Conservation (phyloP, 306 rosid species). For the Castanopsis chinensis region DNA sequence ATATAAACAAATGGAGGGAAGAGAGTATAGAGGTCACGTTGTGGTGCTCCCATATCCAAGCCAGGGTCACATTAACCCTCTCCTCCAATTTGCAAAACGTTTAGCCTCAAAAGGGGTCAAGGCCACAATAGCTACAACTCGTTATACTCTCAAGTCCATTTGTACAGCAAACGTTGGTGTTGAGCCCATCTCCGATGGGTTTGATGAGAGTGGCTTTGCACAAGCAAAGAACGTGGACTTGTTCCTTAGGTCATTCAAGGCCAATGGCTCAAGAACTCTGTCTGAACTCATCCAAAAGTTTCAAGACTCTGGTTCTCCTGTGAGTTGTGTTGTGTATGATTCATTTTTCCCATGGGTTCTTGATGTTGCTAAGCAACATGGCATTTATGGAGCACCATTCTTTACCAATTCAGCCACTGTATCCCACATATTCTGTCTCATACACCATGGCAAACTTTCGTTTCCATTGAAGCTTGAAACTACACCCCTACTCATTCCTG, state of each 20-base stretch:
- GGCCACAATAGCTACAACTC: slow-evolving; percentile 54
- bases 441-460: slow-evolving; percentile 28
- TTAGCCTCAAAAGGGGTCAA: slow-evolving; percentile 39
- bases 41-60: slow-evolving; percentile 49
- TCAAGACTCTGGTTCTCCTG: slow-evolving; percentile 1
- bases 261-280: slow-evolving; percentile 33
- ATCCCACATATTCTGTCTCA: slow-evolving; percentile 37
- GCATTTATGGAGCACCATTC: slow-evolving; percentile 35
- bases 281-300: slow-evolving; percentile 27
- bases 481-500: slow-evolving; percentile 42
- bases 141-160: slow-evolving; percentile 41
- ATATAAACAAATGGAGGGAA: slow-evolving; percentile 7
- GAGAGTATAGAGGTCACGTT: slow-evolving; percentile 23
- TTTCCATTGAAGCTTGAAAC: slow-evolving; percentile 34
- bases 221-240: slow-evolving; percentile 32
- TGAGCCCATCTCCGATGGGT: slow-evolving; percentile 65
- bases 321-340: slow-evolving; percentile 48
- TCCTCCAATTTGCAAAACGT: slow-evolving; percentile 48
- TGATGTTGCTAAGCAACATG: slow-evolving; percentile 47
- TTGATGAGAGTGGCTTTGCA: slow-evolving; percentile 47
- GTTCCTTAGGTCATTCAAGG: slow-evolving; percentile 31
- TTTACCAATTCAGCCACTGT: slow-evolving; percentile 50
- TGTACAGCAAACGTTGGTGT: slow-evolving; percentile 29
- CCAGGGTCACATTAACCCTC: slow-evolving; percentile 58
- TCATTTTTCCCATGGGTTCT: slow-evolving; percentile 52